Evolutionary conservation across 2,329 filamentous ascomycete species (phyloP).

Genomic region (Colletotrichum higginsianum): DNA sequence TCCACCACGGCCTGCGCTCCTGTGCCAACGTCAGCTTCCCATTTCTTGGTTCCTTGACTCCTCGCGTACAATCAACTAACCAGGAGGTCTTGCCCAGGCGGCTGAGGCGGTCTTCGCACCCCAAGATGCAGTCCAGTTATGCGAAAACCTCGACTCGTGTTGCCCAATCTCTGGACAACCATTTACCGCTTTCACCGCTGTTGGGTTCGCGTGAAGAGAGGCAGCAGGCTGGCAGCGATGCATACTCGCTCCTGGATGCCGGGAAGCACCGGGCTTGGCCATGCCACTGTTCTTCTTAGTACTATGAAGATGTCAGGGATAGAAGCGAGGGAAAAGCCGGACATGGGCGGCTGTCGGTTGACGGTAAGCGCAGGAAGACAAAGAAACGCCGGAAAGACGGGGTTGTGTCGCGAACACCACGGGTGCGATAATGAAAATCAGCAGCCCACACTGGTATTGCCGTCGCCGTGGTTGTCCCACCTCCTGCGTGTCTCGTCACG

Average conservation of each 20-base stretch:
- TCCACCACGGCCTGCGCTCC: conserved; percentile 10
- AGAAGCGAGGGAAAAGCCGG: not conserved
- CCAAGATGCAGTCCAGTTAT: not conserved
- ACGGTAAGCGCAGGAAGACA: conserved; percentile 2
- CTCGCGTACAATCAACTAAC: not conserved
- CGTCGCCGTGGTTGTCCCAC: conserved; percentile 14
- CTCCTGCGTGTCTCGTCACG: conserved; percentile 11
- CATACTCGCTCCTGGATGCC: not conserved
- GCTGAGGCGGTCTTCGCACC: conserved; percentile 12
- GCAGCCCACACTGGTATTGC: conserved; percentile 12
- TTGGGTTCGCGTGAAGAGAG: not conserved
- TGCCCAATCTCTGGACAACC: not conserved
- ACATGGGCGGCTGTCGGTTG: not conserved
- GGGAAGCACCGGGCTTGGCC: not conserved
- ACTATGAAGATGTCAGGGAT: not conserved
- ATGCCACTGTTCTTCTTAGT: not conserved
- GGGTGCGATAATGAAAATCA: conserved; percentile 20
- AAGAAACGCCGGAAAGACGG: conserved; percentile 11
- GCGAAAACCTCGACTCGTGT: not conserved
- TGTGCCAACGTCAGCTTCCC: not conserved
- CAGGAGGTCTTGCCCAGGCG: conserved; percentile 8
- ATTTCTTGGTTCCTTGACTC: conserved; percentile 2
- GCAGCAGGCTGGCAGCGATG: not conserved
- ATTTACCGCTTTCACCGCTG: not conserved
- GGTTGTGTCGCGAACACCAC: conserved; percentile 18